Evolutionary conservation across 2,329 filamentous ascomycete species (phyloP), one percentile per base, ranked within the genome.

Genomic region (Lecanicillium sp.): DNA sequence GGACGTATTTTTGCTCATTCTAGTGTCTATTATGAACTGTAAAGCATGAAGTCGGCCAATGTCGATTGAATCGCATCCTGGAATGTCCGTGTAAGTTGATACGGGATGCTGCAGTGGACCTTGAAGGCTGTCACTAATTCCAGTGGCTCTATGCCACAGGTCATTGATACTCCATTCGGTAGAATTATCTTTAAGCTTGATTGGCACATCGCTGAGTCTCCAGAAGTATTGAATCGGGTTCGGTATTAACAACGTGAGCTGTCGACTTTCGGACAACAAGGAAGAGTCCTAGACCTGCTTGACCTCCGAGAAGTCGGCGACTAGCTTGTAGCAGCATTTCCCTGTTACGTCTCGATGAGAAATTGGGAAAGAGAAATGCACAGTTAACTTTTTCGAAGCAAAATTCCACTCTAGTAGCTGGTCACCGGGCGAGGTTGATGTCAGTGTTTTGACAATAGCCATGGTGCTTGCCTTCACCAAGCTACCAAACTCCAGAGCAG

Each of bases 401-500:
- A 25, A 25, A 28, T 63, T 54, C 1, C 62, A 36, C 33, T 57
- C 53, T 10, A 65, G 27, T 13, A 44, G 51, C 5, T 62, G 19
- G 2, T 47, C 43, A 2, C 40, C 40, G 5, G 33, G 8, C 4
- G 25, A 33, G 1, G 18, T 4, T 3, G 40, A 36, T 3, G 40
- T 17, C 20, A 65, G 47, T 4, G 64, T 69, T 37, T 71, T 71
- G 68, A 85, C 74, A 8, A 67, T 57, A 53, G 80, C 72, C 68
- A 88, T 77, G 0, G 65, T 63, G 3, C 59, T 62, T 4, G 73
- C 68, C 1, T 68, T 59, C 2, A 70, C 49, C 59, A 78, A 68
- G 29, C 77, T 64, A 0, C 85, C 84, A 47, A 88, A 82, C 14
- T 77, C 69, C 2, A 88, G 50, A 0, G 60, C 62, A 2, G 54